A percentile compares a stretch with the other conserved stretches of the same genome.
Conservation (phyloP, 768 basidiomycete genomes). For the Panaeolus papilionaceus region DNA sequence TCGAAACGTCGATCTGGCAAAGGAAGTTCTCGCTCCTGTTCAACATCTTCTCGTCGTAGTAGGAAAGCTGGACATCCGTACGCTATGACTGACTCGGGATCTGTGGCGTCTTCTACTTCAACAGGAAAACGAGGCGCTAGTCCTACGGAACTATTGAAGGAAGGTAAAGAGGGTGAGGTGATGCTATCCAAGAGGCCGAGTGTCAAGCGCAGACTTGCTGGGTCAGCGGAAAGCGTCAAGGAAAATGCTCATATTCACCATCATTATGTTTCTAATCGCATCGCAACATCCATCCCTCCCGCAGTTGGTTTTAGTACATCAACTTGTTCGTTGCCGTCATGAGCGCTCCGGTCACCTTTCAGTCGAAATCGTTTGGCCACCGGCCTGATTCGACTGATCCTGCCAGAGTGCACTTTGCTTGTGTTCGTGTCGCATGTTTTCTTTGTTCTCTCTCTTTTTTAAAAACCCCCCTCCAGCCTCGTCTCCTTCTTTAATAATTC, state of each 20-base stretch:
- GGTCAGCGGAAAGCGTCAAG: conserved; percentile 15
- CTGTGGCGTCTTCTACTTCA: conserved; percentile 38
- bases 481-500: not conserved
- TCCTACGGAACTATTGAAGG: conserved; percentile 71
- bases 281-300: not conserved
- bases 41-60: conserved; percentile 16
- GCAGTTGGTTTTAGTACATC: not conserved
- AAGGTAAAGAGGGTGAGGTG: conserved; percentile 62
- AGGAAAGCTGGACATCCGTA: conserved; percentile 21
- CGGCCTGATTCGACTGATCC: not conserved
- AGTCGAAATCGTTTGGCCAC: not conserved
- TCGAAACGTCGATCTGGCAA: conserved; percentile 14
- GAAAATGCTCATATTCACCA: conserved; percentile 30
- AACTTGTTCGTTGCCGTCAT: not conserved
- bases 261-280: not conserved
- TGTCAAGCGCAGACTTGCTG: conserved; percentile 47
- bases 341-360: not conserved
- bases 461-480: not conserved
- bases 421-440: not conserved
- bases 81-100: conserved; percentile 19
- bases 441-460: not conserved
- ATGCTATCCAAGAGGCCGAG: conserved; percentile 72
- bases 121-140: conserved; percentile 72
- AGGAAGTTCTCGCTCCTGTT: conserved; percentile 14
- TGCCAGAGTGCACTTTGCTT: not conserved